Evolutionary conservation across 768 basidiomycete species (phyloP).

Genomic region (Peribolospora kevripleyi): DNA sequence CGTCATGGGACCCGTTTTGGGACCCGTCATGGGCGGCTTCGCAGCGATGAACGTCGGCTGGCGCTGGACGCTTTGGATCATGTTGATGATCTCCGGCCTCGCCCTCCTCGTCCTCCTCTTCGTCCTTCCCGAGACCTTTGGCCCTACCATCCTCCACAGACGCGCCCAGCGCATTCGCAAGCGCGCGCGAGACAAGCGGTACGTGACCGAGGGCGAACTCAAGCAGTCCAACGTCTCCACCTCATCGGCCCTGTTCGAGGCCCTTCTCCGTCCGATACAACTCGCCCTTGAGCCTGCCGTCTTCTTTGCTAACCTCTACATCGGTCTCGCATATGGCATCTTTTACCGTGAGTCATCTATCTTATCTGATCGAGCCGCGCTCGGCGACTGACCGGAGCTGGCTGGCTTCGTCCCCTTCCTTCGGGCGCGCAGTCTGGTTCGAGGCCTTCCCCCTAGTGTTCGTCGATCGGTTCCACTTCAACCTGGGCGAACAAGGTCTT

Average conservation of each 20-base stretch:
- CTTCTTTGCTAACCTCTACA: constrained; percentile 17
- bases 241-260: neutral
- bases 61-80: constrained; percentile 19
- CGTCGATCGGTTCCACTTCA: constrained; percentile 12
- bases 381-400: neutral
- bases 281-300: constrained; percentile 17
- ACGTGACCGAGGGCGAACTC: constrained; percentile 16
- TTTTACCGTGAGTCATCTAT: constrained; percentile 9
- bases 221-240: constrained; percentile 4
- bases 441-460: constrained; percentile 19
- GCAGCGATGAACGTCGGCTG: constrained; percentile 18
- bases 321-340: constrained; percentile 13
- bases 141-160: constrained; percentile 18
- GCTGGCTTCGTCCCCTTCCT: neutral
- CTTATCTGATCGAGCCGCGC: neutral
- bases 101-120: constrained; percentile 16
- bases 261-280: constrained; percentile 15
- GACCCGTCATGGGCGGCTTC: constrained; percentile 14
- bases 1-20: constrained; percentile 14
- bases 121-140: constrained; percentile 19
- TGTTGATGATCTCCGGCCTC: constrained; percentile 18
- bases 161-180: constrained; percentile 21
- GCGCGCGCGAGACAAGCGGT: constrained; percentile 18
- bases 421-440: constrained; percentile 11
- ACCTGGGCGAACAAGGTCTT: constrained; percentile 8